Percentiles rank a stretch among this genome's conserved stretches.
phyloP scores from a whole-genome alignment of 78 protist species.

The Corallochytrium limacisporum region DNA sequence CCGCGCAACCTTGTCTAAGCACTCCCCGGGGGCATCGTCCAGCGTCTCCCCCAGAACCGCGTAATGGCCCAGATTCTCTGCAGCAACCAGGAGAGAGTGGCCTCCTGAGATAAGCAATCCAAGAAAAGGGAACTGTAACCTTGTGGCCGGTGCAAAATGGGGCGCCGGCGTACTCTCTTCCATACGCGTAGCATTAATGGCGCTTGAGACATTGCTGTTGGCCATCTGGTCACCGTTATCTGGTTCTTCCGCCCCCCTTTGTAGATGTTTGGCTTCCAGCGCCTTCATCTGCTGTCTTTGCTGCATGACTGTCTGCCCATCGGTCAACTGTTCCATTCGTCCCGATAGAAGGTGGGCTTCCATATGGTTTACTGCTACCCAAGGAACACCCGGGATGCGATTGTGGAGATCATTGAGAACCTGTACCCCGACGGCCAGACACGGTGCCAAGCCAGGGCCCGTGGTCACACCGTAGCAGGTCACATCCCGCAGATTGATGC shows the following conservation, averaged over 20 bases:
- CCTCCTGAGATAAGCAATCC: constrained; percentile 17
- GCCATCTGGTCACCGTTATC: too few species aligned
- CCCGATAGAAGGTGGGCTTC: constrained; percentile 19
- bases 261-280: too few species aligned
- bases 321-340: too few species aligned
- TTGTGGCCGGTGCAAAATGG: not conserved
- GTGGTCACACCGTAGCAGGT: too few species aligned
- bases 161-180: too few species aligned
- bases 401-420: not conserved
- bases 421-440: not conserved
- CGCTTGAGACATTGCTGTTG: too few species aligned
- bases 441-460: constrained; percentile 6
- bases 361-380: constrained; percentile 16
- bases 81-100: constrained; percentile 45
- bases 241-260: too few species aligned
- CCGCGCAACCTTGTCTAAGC: constrained; percentile 53
- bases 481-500: too few species aligned
- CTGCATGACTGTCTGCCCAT: too few species aligned
- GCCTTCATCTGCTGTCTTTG: too few species aligned
- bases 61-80: constrained; percentile 33
- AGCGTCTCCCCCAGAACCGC: constrained; percentile 41
- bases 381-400: too few species aligned
- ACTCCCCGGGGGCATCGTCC: constrained; percentile 75
- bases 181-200: too few species aligned
- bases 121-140: constrained; percentile 1